A percentile compares a stretch with the other conserved stretches of the same genome.
Conservation (phyloP, 2,329 filamentous ascomycete genomes). For the Apiospora arundinis region DNA sequence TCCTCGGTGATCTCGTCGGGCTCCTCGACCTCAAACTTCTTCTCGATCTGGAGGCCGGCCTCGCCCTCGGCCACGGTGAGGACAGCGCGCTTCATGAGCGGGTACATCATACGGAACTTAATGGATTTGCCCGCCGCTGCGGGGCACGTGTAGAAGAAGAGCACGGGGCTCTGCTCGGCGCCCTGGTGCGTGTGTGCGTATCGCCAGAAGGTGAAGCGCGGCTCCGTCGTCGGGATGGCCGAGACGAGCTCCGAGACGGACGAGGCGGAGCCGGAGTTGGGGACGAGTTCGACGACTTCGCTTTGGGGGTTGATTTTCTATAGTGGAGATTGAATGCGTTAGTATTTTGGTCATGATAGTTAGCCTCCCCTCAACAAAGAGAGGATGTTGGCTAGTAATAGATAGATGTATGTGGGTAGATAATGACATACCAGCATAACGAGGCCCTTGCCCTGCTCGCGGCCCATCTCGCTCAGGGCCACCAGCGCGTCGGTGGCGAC, state of each 20-base stretch:
- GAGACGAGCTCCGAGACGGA: constrained; percentile 63
- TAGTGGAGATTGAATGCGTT: constrained; percentile 38
- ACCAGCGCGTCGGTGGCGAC: constrained; percentile 67
- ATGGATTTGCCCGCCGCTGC: constrained; percentile 69
- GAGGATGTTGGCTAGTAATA: constrained; percentile 22
- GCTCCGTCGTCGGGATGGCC: constrained; percentile 70
- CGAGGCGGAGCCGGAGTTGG: constrained; percentile 54
- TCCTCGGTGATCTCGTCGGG: constrained; percentile 74
- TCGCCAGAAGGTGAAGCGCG: constrained; percentile 80
- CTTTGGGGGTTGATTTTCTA: constrained; percentile 75
- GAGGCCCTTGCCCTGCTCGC: constrained; percentile 56
- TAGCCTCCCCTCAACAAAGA: no score
- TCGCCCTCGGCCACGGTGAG: constrained; percentile 70
- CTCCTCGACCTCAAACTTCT: constrained; percentile 73
- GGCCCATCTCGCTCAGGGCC: constrained; percentile 65
- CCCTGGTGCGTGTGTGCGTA: constrained; percentile 65
- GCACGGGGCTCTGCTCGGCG: constrained; percentile 60
- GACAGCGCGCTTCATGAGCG: constrained; percentile 71
- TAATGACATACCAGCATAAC: constrained; percentile 72
- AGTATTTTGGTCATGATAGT: background rate
- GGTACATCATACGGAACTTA: constrained; percentile 87
- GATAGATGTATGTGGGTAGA: background rate
- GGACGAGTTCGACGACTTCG: constrained; percentile 73
- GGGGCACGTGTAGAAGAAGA: constrained; percentile 87
- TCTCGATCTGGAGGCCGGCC: constrained; percentile 69